Base-by-base conservation (phyloP, 2,329 filamentous ascomycete species). In the Xylariaceae sp. region DNA sequence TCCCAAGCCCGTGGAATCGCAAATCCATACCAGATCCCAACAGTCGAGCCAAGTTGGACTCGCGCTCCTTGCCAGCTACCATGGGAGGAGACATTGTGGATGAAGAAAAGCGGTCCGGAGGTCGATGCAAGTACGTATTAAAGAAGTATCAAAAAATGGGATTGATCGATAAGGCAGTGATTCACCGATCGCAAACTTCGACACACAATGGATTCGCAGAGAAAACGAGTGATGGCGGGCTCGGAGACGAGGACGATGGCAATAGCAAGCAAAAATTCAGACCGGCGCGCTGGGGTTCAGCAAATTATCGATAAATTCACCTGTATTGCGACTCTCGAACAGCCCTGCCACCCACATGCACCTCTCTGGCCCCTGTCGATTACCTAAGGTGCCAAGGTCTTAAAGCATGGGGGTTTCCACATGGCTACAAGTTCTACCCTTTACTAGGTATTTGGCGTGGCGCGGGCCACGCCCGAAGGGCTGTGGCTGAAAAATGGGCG, bases 21-120 rank as follows among this genome's bases (percentile, higher is more conserved):
- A n/a, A 14, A 14, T 39, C 60, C 71, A 36, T 72, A 97, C 94
- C 94, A 67, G 94, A 97, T 66, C 94, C 94, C 60, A 97, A 77
- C 61, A 99, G 76, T 74, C 94, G 84, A 65, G 94, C 94, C 69
- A 87, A 71, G 65, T 89, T 91, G 53, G 92, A 96, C 80, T 99
- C 94, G 75, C 82, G 90, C 81, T 96, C 73, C 50, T 67, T 66
- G 47, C 71, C 73, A 61, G 69, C 66, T 63, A 73, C 71, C 63
- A 71, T 68, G 55, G 86, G 83, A 69, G 86, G 87, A 85, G 88
- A 85, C 51, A 62, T 73, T n/a, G 17, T 31, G 38, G 33, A 18
- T 54, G 9, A 17, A 38, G 12, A 22, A 43, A 52, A 12, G 36
- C 40, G 5, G 19, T n/a, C 31, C 6, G 14, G 18, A 45, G 10